Evolutionary conservation across 2,329 filamentous ascomycete genomes (phyloP), one percentile per base, ranked within the genome.

Genomic region (Cytospora schulzeri): DNA sequence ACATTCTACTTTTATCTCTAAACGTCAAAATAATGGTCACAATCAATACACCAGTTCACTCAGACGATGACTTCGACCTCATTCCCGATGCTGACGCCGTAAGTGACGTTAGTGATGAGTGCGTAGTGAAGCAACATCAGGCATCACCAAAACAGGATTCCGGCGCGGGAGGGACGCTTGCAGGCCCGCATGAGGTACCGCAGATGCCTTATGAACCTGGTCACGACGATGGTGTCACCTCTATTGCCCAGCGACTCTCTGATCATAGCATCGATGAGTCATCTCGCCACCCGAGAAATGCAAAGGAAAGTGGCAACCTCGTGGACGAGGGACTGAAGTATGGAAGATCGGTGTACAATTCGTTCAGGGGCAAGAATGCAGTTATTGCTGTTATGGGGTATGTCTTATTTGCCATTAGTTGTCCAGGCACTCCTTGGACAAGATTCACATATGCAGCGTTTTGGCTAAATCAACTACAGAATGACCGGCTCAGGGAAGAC

Each of bases 401-500:
- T 38, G 58, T 57, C 9, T 24, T 14, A 12, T 7, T 19, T 17
- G n/a, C 15, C 9, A 28, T 35, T 2, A 33, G 6, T 33, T 33
- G 31, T 35, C 12, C 31, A 31, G 31, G 6, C 4, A 33, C n/a
- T n/a, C n/a, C n/a, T n/a, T n/a, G n/a, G n/a, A n/a, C n/a, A n/a
- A n/a, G 12, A 33, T 4, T 11, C 31, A 33, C 4, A 33, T 8
- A 11, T 33, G 31, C 50, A 28, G 22, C 1, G 1, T 1, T 11
- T 2, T n/a, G 22, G 19, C 60, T 61, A 24, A 65, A 29, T 50
- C 22, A 4, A n/a, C 33, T 3, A 8, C 60, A 73, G 74, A 19
- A 74, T 76, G 70, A 77, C 75, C 11, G 75, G 75, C 14, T 72
- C 75, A 5, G 75, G 75, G n/a, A 77, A 77, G 67, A 76, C 73